phyloP scores from a whole-genome alignment of 768 basidiomycete species.

The Suillus subalutaceus region DNA sequence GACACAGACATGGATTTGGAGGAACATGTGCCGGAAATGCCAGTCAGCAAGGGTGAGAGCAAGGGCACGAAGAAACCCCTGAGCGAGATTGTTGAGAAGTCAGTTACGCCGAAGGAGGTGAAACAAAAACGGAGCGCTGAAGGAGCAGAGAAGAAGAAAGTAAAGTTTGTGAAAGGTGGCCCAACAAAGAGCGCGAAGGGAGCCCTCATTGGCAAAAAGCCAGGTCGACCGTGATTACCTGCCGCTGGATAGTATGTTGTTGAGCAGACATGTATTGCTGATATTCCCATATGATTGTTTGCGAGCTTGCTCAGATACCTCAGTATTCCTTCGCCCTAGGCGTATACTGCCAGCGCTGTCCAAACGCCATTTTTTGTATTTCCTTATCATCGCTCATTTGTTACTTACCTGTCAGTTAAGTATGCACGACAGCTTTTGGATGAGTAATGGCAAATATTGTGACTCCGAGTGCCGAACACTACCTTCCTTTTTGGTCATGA shows the following conservation, averaged over 20 bases:
- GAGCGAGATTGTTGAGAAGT: slow-evolving; percentile 30
- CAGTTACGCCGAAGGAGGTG: slow-evolving; percentile 45
- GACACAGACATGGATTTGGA: neutral
- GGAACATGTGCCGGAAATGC: neutral
- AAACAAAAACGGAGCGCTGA: slow-evolving; percentile 53
- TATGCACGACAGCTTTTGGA: neutral
- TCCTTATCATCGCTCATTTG: neutral
- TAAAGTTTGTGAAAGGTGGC: slow-evolving; percentile 37
- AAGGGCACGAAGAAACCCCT: slow-evolving; percentile 14
- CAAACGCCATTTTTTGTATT: neutral
- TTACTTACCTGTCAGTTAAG: neutral
- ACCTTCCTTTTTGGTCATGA: slow-evolving; percentile 29
- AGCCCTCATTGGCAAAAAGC: slow-evolving; percentile 56
- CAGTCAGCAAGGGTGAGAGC: neutral
- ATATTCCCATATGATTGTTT: neutral
- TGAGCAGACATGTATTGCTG: neutral
- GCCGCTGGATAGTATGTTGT: neutral
- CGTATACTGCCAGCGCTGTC: neutral
- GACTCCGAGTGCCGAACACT: slow-evolving; percentile 19
- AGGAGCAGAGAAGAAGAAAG: slow-evolving; percentile 63
- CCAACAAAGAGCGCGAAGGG: slow-evolving; percentile 57
- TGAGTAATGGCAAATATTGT: neutral
- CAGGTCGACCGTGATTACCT: slow-evolving; percentile 32
- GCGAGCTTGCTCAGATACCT: neutral
- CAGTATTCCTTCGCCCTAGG: neutral